phyloP scores from a whole-genome alignment of 73 alveolate genomes.

The Tetrahymena thermophila region DNA sequence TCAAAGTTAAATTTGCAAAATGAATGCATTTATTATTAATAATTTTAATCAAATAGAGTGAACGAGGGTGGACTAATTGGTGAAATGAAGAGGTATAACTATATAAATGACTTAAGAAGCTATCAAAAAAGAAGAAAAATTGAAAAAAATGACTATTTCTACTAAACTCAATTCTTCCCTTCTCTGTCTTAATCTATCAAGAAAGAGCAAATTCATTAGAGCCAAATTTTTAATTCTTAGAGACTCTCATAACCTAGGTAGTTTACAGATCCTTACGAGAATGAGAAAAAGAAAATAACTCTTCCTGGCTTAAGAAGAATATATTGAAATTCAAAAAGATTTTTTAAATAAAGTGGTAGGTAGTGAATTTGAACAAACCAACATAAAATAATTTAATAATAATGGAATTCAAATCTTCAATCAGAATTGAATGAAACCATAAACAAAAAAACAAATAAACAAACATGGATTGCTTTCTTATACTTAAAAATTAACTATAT shows the following conservation, averaged over 20 bases:
- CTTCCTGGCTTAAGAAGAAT: not conserved
- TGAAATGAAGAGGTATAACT: not conserved
- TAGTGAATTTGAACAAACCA: not conserved
- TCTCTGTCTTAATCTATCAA: not conserved
- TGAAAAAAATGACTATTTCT: not conserved
- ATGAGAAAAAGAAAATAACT: not conserved
- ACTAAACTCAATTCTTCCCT: not conserved
- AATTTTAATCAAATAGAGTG: not conserved
- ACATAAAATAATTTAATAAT: too few relatives aligned
- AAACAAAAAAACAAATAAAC: too few relatives aligned
- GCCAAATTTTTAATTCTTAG: not conserved
- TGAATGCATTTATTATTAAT: too few relatives aligned
- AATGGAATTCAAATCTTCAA: not conserved
- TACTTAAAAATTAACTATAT: not conserved
- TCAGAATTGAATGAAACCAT: not conserved
- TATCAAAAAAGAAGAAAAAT: not conserved
- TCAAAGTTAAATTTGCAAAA: not conserved
- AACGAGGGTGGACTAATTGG: not conserved
- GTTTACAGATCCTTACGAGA: not conserved
- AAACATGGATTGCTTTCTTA: not conserved
- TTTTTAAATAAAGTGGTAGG: not conserved
- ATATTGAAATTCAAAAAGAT: not conserved
- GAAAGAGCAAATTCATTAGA: not conserved
- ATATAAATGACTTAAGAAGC: not conserved
- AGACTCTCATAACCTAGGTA: not conserved